Conservation (phyloP, 23 red algal genomes). For the Cyanidioschyzon merolae region DNA sequence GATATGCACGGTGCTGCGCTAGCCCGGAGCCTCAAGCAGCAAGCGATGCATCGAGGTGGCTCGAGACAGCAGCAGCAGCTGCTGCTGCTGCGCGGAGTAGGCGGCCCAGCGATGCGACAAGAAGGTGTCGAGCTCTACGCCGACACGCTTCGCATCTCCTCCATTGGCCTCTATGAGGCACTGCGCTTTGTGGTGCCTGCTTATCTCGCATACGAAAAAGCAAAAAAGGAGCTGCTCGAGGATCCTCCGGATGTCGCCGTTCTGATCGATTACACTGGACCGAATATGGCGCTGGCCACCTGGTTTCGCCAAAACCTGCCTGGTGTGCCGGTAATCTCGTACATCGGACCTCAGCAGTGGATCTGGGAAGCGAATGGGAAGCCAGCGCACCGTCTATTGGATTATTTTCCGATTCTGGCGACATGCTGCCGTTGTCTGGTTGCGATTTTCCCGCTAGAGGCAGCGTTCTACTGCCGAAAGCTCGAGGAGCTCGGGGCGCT, state of each 20-base stretch:
- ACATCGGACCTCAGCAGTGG: conserved; percentile 32
- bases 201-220: background rate
- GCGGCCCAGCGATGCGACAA: conserved; percentile 10
- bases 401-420: conserved; percentile 2
- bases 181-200: conserved; percentile 13
- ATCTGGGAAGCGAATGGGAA: conserved; percentile 11
- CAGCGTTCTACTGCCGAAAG: conserved; percentile 8
- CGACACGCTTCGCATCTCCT: conserved; percentile 20
- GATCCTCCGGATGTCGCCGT: conserved; percentile 28
- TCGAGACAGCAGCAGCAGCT: no score
- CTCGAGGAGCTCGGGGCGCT: background rate
- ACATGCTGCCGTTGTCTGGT: conserved; percentile 13
- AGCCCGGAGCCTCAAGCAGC: background rate
- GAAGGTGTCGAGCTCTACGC: conserved; percentile 18
- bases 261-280: conserved; percentile 26
- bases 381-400: background rate
- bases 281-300: conserved; percentile 3
- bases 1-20: conserved; percentile 23
- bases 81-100: conserved; percentile 23
- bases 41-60: background rate
- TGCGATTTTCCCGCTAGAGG: conserved; percentile 25
- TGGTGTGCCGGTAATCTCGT: conserved; percentile 20
- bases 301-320: conserved; percentile 11
- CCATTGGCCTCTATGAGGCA: conserved; percentile 22
- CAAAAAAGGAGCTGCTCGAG: background rate